Evolutionary conservation across 1,284 basidiomycete genomes (phyloP).

Genomic region (Boletus putidus): DNA sequence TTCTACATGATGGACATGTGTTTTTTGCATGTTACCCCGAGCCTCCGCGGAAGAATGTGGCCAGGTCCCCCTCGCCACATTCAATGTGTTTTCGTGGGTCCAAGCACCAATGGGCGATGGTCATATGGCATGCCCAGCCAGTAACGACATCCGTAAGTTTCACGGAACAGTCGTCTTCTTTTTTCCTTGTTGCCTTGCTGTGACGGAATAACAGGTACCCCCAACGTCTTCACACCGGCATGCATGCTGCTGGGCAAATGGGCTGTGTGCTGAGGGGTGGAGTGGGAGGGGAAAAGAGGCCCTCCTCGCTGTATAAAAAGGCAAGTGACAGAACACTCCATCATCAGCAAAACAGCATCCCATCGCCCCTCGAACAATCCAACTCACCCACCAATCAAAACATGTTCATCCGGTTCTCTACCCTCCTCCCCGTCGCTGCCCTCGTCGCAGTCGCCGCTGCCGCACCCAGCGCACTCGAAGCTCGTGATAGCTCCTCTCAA

Average conservation of each 20-base stretch:
- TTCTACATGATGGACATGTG: not conserved
- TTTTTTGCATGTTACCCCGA: not conserved
- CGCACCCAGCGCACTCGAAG: not conserved
- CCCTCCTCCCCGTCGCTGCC: slow-evolving; percentile 10
- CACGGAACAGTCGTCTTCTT: no score
- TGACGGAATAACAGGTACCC: not conserved
- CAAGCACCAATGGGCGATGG: not conserved
- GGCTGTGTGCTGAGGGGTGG: not conserved
- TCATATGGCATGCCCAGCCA: not conserved
- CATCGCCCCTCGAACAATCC: not conserved
- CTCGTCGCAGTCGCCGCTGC: slow-evolving; percentile 10
- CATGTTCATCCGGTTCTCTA: slow-evolving; percentile 9
- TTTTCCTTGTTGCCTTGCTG: not conserved
- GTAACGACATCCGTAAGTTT: not conserved
- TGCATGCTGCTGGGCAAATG: not conserved
- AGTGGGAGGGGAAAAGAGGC: not conserved
- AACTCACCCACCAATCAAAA: not conserved
- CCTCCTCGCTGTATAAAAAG: slow-evolving; percentile 12
- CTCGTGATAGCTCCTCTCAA: not conserved
- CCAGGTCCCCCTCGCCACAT: not conserved
- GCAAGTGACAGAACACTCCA: not conserved
- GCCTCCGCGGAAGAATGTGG: not conserved
- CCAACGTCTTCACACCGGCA: not conserved
- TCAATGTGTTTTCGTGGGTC: not conserved
- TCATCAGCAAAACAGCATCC: not conserved